Evolutionary conservation across 768 basidiomycete genomes (phyloP), one percentile per base, ranked within the genome.

Genomic region (Suillus occidentalis): DNA sequence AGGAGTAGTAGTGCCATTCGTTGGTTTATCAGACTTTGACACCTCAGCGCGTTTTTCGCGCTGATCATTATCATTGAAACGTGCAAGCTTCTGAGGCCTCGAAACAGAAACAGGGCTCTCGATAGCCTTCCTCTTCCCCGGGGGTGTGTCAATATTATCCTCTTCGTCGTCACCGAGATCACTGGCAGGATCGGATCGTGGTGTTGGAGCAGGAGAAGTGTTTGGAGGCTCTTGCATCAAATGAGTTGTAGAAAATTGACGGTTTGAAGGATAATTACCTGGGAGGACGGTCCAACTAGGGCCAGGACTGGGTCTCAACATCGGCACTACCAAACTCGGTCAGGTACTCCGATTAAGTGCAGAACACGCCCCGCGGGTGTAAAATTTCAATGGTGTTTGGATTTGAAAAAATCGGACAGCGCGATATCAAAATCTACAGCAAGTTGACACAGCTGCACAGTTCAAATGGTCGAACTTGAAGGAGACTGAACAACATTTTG

Each of bases 271-370:
- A 28, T 47, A 50, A 43, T 61, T 61, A 71, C 75, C 61, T 74
- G 72, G 63, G 60, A 40, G 68, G n/a, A 60, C 70, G 60, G 76
- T 59, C 75, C 75, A 75, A 22, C 71, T 64, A 25, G 75, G 75
- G 12, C 75, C 75, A 36, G 75, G 75, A 34, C 57, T 58, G 18
- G 3, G 57, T 40, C 39, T 22, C 22, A 3, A n/a, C 56, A 58
- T 58, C 39, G 10, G 25, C 25, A n/a, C 36, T 39, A 58, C 57
- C 39, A 58, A 58, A 40, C 57, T 58, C 25, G 57, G 57, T 10
- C 37, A 55, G 6, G 34, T 55, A 58, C 22, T 40, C 25, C 57
- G 39, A 58, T 39, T 31, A 12, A 55, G 53, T 34, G 10, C 28
- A 31, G 9, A 16, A 31, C 9, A 31, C 10, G 31, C 18, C 12